Evolutionary conservation across 139 green algal species (phyloP).

Genomic region (Limnomonas spitsbergensis): DNA sequence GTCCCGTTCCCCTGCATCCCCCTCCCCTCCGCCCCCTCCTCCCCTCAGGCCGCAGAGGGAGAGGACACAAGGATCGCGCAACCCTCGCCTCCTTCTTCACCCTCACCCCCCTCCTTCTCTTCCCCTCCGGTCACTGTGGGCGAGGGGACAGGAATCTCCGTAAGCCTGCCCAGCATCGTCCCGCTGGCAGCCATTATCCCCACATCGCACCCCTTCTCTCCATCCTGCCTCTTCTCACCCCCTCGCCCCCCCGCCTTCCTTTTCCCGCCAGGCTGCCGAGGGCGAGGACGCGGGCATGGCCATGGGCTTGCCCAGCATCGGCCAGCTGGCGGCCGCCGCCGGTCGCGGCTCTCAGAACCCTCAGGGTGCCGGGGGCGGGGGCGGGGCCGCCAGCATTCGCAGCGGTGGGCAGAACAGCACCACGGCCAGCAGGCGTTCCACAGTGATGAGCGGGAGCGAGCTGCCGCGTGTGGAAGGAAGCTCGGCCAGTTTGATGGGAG

Average conservation of each 20-base stretch:
- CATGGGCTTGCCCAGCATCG: conserved; percentile 24
- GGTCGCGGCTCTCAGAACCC: conserved; percentile 5
- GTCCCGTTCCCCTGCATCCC: too few relatives aligned
- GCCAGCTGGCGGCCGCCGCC: conserved; percentile 33
- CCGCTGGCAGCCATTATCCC: too few relatives aligned
- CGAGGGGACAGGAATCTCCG: too few relatives aligned
- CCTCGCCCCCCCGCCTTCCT: neutral
- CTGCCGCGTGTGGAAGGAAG: neutral
- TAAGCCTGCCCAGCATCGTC: too few relatives aligned
- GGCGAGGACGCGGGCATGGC: conserved; percentile 14
- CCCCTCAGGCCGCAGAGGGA: too few relatives aligned
- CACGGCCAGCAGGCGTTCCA: neutral
- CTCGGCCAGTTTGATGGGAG: neutral
- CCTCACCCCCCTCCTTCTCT: too few relatives aligned
- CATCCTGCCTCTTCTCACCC: too few relatives aligned
- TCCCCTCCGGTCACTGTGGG: too few relatives aligned
- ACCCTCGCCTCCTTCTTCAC: too few relatives aligned
- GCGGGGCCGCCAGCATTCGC: neutral
- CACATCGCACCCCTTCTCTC: too few relatives aligned
- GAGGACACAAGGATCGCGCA: too few relatives aligned
- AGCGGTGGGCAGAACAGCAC: conserved; percentile 13
- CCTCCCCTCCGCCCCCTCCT: too few relatives aligned
- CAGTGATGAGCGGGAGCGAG: neutral
- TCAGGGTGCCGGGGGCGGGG: neutral
- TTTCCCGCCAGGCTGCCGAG: conserved; percentile 14